phyloP scores from a whole-genome alignment of 2,329 filamentous ascomycete genomes.

The Cucurbitaria berberidis region DNA sequence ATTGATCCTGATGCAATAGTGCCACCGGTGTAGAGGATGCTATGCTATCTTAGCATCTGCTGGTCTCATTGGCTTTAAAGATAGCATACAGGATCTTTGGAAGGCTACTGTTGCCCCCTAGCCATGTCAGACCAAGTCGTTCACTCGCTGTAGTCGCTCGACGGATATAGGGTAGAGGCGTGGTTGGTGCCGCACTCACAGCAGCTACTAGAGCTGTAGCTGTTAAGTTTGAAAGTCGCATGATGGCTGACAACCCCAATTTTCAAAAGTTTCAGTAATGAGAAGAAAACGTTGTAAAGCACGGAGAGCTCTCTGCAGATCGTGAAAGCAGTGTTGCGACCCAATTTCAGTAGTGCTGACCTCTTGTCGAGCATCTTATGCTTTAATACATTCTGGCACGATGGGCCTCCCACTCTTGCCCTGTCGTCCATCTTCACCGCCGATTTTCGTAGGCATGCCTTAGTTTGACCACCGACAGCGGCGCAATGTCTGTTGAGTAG shows the following conservation, averaged over 20 bases:
- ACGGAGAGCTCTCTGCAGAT: too few species aligned
- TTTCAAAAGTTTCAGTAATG: background rate
- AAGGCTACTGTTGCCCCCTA: slow-evolving; percentile 28
- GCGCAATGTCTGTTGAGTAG: background rate
- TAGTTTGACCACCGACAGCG: background rate
- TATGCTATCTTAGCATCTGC: slow-evolving; percentile 5
- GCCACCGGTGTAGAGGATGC: slow-evolving; percentile 35
- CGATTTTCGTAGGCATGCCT: background rate
- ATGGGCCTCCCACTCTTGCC: background rate
- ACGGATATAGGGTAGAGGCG: slow-evolving; percentile 2
- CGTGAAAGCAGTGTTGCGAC: too few species aligned
- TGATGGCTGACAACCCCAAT: background rate
- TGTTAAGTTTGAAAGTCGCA: slow-evolving; percentile 6
- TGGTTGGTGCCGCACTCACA: slow-evolving; percentile 5
- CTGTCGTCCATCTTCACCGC: slow-evolving; percentile 1
- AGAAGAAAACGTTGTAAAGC: too few species aligned
- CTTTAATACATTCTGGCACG: too few species aligned
- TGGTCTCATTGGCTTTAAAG: background rate
- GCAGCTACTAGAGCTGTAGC: slow-evolving; percentile 8
- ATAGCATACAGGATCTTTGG: slow-evolving; percentile 32
- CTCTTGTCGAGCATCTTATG: too few species aligned
- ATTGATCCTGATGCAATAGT: slow-evolving; percentile 34
- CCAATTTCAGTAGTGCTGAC: background rate
- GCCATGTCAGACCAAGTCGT: slow-evolving; percentile 28
- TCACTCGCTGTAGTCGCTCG: slow-evolving; percentile 26